These are phyloP conservation scores for Penicillium sp. DNA, from an alignment of 2,329 filamentous ascomycete species.

Conservation along the genomic window DNA sequence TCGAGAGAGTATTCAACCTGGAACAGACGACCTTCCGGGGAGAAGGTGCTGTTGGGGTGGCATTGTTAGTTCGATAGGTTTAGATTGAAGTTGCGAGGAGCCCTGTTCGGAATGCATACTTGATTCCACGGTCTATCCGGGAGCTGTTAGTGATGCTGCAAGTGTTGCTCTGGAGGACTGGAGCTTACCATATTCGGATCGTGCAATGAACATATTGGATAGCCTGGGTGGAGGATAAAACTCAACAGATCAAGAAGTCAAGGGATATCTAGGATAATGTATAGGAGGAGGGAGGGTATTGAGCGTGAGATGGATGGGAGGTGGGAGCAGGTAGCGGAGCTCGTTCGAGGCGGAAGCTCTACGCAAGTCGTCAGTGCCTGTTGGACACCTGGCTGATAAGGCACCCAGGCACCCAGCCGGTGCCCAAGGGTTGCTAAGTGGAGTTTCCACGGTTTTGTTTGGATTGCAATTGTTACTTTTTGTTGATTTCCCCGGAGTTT, in stretches of 20 bases:
- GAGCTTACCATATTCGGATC: constrained; percentile 95
- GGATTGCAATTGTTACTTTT: not conserved
- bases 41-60: constrained; percentile 76
- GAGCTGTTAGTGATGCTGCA: constrained; percentile 38
- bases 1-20: constrained; percentile 99
- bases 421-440: constrained; percentile 9
- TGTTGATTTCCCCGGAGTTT: not conserved
- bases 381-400: constrained; percentile 18
- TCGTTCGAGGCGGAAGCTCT: constrained; percentile 27
- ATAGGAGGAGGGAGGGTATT: not conserved
- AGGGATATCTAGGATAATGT: not conserved
- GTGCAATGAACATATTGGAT: constrained; percentile 95
- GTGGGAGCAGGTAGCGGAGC: constrained; percentile 28
- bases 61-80: constrained; percentile 24
- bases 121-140: constrained; percentile 69
- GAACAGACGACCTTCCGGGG: constrained; percentile 98
- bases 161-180: constrained; percentile 18
- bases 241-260: not conserved
- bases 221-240: constrained; percentile 26
- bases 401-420: constrained; percentile 16
- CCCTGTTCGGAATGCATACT: constrained; percentile 58
- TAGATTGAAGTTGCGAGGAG: not conserved
- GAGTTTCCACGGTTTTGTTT: constrained; percentile 5
- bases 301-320: constrained; percentile 2
- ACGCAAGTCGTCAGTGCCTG: constrained; percentile 38